Evolutionary conservation across 306 rosid species (phyloP).

Genomic region (Potentilla sterilis): DNA sequence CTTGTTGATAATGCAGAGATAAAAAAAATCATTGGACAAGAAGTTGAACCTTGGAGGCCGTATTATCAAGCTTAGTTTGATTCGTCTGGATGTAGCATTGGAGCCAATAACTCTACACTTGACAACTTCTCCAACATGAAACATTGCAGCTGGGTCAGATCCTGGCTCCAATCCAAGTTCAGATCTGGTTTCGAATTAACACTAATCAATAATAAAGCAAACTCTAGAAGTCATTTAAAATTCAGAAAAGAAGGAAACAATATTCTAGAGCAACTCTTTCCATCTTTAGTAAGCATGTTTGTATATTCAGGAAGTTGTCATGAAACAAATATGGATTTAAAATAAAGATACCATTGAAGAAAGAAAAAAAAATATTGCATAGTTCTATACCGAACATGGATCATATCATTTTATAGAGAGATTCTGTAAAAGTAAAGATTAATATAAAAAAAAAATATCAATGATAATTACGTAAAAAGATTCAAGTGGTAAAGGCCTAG

Average conservation of each 20-base stretch:
- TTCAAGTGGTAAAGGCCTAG: constrained; percentile 36
- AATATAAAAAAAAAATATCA: neutral
- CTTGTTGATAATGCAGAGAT: constrained; percentile 5
- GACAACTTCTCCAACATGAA: constrained; percentile 87
- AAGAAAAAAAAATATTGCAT: neutral
- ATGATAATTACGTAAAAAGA: neutral
- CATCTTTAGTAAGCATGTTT: neutral
- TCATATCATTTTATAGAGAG: neutral
- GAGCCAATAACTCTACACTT: constrained; percentile 74
- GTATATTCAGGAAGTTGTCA: neutral
- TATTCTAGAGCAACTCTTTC: neutral
- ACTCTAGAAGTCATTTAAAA: neutral
- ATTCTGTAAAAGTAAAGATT: neutral
- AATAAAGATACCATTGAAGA: neutral
- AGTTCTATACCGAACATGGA: neutral
- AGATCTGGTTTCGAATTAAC: constrained; percentile 55
- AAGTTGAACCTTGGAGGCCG: constrained; percentile 70
- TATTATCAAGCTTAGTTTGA: constrained; percentile 83
- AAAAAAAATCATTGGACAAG: neutral
- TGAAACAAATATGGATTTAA: neutral
- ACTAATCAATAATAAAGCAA: constrained; percentile 21
- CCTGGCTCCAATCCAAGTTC: constrained; percentile 91
- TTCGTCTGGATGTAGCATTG: constrained; percentile 66
- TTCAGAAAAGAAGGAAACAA: neutral
- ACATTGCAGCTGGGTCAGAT: constrained; percentile 59